Percentiles rank a stretch among this genome's conserved stretches.
phyloP scores from a whole-genome alignment of 2,329 filamentous ascomycete genomes.

The Blastomyces silverae region DNA sequence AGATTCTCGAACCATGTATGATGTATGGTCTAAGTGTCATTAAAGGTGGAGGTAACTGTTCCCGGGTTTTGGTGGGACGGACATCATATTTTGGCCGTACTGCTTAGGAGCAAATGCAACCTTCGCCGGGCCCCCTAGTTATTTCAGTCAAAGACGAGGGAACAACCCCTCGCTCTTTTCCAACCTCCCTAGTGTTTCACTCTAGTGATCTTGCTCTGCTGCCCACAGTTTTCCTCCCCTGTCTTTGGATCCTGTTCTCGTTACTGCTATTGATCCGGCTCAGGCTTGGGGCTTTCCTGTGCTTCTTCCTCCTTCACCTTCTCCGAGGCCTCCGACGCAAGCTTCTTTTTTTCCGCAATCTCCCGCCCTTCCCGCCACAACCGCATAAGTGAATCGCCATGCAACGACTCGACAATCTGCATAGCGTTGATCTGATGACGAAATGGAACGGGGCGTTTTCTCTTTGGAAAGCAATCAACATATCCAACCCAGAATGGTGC shows the following conservation, averaged over 20 bases:
- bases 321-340: neutral
- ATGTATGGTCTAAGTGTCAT: neutral
- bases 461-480: slow-evolving; percentile 30
- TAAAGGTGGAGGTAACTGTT: neutral
- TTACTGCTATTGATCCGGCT: neutral
- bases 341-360: slow-evolving; percentile 7
- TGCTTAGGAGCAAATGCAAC: neutral
- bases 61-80: neutral
- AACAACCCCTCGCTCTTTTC: neutral
- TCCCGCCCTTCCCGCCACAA: slow-evolving; percentile 25
- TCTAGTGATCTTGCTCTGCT: neutral
- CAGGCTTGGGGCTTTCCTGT: neutral
- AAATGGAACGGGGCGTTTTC: slow-evolving; percentile 24
- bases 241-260: neutral
- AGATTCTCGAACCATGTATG: neutral
- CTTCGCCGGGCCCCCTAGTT: neutral
- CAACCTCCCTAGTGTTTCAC: neutral
- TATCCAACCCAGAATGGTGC: slow-evolving; percentile 26
- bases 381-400: slow-evolving; percentile 26
- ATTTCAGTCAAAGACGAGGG: neutral
- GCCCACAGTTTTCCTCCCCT: neutral
- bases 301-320: neutral
- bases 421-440: slow-evolving; percentile 23
- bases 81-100: neutral
- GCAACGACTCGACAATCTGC: slow-evolving; percentile 24